These are phyloP conservation scores for Diaporthe destruens DNA, from an alignment of 2,329 filamentous ascomycete species.

Conservation along the genomic window DNA sequence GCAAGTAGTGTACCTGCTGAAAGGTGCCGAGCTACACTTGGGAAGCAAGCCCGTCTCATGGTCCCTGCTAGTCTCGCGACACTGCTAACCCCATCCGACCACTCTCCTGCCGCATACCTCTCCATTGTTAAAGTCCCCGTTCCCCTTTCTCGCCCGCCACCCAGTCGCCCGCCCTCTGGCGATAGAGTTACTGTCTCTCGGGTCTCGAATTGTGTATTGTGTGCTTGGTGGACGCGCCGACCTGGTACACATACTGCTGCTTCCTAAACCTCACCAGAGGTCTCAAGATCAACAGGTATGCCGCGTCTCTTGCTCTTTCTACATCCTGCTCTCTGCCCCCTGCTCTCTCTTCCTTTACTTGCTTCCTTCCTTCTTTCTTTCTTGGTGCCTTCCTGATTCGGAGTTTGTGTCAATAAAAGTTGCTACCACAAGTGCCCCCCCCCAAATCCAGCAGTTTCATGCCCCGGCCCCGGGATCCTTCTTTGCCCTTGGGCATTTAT, in stretches of 20 bases:
- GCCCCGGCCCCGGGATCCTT: neutral
- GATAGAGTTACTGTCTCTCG: neutral
- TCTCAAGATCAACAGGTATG: neutral
- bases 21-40: conserved; percentile 13
- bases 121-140: conserved; percentile 19
- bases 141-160: neutral
- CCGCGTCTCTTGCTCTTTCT: neutral
- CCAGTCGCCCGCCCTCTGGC: neutral
- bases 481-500: conserved; percentile 1
- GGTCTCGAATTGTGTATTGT: neutral
- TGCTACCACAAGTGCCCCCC: neutral
- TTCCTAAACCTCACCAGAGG: neutral
- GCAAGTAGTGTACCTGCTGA: neutral
- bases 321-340: too few relatives aligned
- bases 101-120: neutral
- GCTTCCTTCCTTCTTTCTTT: neutral
- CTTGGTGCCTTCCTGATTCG: neutral
- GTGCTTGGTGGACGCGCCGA: neutral
- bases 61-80: conserved; percentile 20
- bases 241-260: conserved; percentile 20
- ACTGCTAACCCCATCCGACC: conserved; percentile 35
- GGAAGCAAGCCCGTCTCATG: conserved; percentile 27
- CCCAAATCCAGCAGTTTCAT: neutral
- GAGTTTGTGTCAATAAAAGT: neutral
- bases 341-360: too few relatives aligned